These are phyloP conservation scores for Bocquillonia castaneifolia DNA, from an alignment of 441 rosid species.

Conservation along the genomic window DNA sequence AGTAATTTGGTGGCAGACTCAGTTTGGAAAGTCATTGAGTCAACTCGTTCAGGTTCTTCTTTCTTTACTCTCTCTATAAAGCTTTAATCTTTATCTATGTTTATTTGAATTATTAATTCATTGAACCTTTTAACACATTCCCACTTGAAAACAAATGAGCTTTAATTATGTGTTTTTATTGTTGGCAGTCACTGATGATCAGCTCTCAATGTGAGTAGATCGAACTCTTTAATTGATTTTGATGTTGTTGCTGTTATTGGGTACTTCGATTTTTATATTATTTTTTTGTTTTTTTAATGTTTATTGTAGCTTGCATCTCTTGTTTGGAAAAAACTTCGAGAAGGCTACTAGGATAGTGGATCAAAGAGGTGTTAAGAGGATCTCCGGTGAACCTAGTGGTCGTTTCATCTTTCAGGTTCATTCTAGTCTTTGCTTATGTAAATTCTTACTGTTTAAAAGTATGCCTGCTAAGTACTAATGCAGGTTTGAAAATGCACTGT, in stretches of 20 bases:
- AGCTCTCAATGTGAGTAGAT: slow-evolving; percentile 44
- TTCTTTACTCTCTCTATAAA: not conserved
- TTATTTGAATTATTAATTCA: not conserved
- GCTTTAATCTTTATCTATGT: not conserved
- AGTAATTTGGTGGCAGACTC: slow-evolving; percentile 44
- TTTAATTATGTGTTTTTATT: not conserved
- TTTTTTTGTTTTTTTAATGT: slow-evolving; percentile 1
- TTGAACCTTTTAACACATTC: not conserved
- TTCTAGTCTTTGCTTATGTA: not conserved
- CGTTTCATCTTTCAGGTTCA: slow-evolving; percentile 73
- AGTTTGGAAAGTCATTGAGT: slow-evolving; percentile 42
- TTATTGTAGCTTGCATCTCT: slow-evolving; percentile 53
- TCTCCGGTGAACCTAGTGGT: slow-evolving; percentile 69
- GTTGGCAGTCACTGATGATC: slow-evolving; percentile 46
- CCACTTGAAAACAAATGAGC: not conserved
- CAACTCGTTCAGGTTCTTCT: slow-evolving; percentile 40
- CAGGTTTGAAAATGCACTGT: too few species aligned
- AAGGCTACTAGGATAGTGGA: slow-evolving; percentile 67
- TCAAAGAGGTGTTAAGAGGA: slow-evolving; percentile 64
- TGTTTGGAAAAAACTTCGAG: slow-evolving; percentile 84
- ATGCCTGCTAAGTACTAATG: too few species aligned
- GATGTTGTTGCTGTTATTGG: not conserved
- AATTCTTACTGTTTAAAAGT: too few species aligned
- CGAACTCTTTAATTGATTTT: not conserved
- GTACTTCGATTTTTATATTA: not conserved